These are phyloP conservation scores for Monosporascus sp. DNA, from an alignment of 2,329 filamentous ascomycete genomes.

Conservation along the genomic window DNA sequence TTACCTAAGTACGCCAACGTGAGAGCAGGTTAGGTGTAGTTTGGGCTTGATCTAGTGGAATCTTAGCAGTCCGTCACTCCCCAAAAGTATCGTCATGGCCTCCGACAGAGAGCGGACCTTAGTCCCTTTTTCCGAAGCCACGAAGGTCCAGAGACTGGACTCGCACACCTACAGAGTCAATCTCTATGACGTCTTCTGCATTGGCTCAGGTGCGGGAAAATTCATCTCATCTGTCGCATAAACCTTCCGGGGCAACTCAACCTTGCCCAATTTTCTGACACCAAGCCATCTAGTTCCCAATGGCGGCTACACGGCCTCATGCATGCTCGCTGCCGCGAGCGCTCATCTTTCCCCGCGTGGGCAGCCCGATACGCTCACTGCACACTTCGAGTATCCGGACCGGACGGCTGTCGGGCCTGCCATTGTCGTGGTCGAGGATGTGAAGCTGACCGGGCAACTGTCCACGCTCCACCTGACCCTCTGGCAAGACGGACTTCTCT, in stretches of 20 bases:
- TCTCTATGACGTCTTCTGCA: constrained; percentile 15
- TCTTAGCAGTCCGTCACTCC: too few relatives aligned
- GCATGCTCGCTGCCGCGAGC: constrained; percentile 16
- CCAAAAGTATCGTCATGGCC: not conserved
- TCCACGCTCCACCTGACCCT: constrained; percentile 19
- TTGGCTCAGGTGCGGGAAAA: constrained; percentile 16
- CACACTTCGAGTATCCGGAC: constrained; percentile 16
- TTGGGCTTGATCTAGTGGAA: too few relatives aligned
- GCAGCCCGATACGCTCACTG: constrained; percentile 8
- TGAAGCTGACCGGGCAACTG: constrained; percentile 15
- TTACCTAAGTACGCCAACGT: not conserved
- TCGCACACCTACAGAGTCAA: constrained; percentile 18
- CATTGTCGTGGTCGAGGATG: constrained; percentile 15
- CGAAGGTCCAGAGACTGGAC: constrained; percentile 14
- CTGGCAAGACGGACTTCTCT: constrained; percentile 13
- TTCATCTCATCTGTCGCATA: not conserved
- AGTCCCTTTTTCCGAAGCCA: constrained; percentile 18
- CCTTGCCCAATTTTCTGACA: not conserved
- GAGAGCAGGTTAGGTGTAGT: not conserved
- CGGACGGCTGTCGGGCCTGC: constrained; percentile 12
- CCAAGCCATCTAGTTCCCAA: constrained; percentile 16
- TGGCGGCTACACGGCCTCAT: constrained; percentile 18
- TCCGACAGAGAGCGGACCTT: not conserved
- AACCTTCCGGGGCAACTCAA: not conserved
- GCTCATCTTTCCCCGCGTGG: constrained; percentile 11